Conservation (phyloP, 208 protist genomes). For the Naegleria gruberi region DNA sequence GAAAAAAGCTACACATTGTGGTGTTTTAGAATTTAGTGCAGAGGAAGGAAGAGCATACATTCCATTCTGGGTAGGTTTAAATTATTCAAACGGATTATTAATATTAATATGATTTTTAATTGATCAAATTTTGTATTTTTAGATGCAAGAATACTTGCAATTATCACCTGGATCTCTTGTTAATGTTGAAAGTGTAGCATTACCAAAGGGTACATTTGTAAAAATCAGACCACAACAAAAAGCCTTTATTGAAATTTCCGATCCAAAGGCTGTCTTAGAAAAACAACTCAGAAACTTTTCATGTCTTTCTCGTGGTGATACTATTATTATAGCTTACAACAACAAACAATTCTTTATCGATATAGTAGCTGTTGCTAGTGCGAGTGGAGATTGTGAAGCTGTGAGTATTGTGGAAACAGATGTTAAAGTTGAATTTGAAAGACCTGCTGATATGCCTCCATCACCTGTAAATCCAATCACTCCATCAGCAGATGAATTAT, state of each 20-base stretch:
- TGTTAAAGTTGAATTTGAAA: conserved; percentile 84
- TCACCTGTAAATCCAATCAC: conserved; percentile 42
- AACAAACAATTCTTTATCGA: conserved; percentile 69
- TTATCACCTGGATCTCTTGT: conserved; percentile 54
- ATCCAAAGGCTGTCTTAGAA: conserved; percentile 77
- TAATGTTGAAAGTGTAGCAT: conserved; percentile 55
- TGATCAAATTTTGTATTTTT: not conserved
- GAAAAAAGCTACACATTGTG: conserved; percentile 54
- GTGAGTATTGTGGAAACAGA: conserved; percentile 82
- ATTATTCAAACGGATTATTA: not conserved
- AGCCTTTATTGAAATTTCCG: conserved; percentile 76
- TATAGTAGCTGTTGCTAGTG: conserved; percentile 50
- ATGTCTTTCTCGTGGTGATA: conserved; percentile 68
- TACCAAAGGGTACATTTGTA: conserved; percentile 68
- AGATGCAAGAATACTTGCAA: conserved; percentile 76
- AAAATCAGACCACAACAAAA: conserved; percentile 77
- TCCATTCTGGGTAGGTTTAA: conserved; percentile 59
- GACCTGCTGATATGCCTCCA: conserved; percentile 73
- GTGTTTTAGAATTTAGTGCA: conserved; percentile 81
- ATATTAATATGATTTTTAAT: not conserved
- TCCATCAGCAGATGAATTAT: not conserved
- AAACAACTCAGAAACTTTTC: conserved; percentile 71
- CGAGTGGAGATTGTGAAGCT: conserved; percentile 41
- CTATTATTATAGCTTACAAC: conserved; percentile 78
- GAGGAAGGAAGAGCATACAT: conserved; percentile 71